phyloP scores from a whole-genome alignment of 495 filamentous ascomycete species.

The Penicillium lagena region DNA sequence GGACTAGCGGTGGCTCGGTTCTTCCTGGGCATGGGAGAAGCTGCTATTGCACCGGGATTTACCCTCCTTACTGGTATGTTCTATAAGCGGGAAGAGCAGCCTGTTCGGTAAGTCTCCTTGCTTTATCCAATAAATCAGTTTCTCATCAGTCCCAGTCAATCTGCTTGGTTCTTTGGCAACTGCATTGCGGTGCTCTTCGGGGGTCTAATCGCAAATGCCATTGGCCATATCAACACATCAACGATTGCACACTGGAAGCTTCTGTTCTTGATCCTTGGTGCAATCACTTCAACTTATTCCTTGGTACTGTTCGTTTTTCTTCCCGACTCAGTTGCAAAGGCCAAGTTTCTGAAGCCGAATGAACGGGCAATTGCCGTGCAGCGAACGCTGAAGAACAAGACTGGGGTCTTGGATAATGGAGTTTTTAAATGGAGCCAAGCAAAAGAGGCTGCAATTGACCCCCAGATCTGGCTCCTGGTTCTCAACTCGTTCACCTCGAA shows the following conservation, averaged over 20 bases:
- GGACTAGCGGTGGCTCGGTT: constrained; percentile 46
- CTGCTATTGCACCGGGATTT: constrained; percentile 29
- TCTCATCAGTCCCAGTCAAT: constrained; percentile 7
- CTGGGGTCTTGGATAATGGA: constrained; percentile 37
- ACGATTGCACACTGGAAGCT: constrained; percentile 31
- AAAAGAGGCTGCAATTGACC: constrained; percentile 21
- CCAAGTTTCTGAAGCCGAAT: constrained; percentile 44
- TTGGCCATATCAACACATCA: constrained; percentile 41
- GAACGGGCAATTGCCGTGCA: constrained; percentile 38
- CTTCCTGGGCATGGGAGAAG: constrained; percentile 51
- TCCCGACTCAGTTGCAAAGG: constrained; percentile 47
- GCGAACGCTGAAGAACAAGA: constrained; percentile 44
- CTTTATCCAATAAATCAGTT: background rate
- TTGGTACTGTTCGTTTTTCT: constrained; percentile 42
- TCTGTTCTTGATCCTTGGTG: constrained; percentile 55
- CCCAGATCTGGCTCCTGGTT: constrained; percentile 25
- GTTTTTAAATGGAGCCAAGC: constrained; percentile 34
- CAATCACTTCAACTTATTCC: constrained; percentile 47
- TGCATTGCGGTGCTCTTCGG: constrained; percentile 56
- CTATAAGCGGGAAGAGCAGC: constrained; percentile 45
- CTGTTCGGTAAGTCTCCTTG: constrained; percentile 30
- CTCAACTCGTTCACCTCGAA: constrained; percentile 22
- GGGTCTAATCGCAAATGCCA: constrained; percentile 49
- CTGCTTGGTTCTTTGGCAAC: constrained; percentile 54
- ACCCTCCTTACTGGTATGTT: constrained; percentile 45